Percentiles rank a stretch among this genome's conserved stretches.
These are phyloP conservation scores for Selenicereus undatus DNA, from an alignment of 148 eudicot species.

Conservation along the genomic window DNA sequence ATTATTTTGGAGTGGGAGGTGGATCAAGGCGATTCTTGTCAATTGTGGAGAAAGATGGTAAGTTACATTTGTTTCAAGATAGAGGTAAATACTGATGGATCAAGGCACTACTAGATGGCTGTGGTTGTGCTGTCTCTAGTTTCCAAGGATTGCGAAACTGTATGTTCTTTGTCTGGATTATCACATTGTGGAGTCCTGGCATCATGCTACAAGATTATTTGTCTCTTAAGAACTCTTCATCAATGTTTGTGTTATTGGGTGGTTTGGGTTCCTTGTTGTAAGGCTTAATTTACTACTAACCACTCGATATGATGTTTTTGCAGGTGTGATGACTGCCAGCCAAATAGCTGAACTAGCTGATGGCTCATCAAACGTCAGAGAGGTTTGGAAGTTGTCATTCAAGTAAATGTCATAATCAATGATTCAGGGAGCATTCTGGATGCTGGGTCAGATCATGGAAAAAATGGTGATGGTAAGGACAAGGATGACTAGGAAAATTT, in stretches of 20 bases:
- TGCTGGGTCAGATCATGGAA: not conserved
- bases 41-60: conserved; percentile 81
- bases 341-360: conserved; percentile 57
- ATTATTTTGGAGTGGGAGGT: conserved; percentile 98
- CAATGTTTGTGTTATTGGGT: not conserved
- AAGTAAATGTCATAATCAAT: conserved; percentile 24
- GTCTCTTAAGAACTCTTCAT: not conserved
- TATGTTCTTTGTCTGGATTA: not conserved
- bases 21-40: conserved; percentile 86
- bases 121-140: not conserved
- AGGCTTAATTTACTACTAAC: conserved; percentile 2
- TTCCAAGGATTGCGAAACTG: not conserved
- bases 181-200: not conserved
- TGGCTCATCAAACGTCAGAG: conserved; percentile 62
- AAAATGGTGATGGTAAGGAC: not conserved
- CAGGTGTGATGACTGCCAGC: conserved; percentile 54
- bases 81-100: not conserved
- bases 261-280: not conserved
- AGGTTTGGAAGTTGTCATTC: conserved; percentile 56
- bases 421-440: not conserved
- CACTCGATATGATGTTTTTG: conserved; percentile 8
- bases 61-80: conserved; percentile 16
- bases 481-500: not conserved
- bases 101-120: too few relatives aligned
- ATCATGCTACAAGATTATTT: not conserved